A percentile compares a stretch with the other conserved stretches of the same genome.
These are phyloP conservation scores for Papiliotrema nemorosa DNA, from an alignment of 1,284 basidiomycete genomes.

Conservation along the genomic window DNA sequence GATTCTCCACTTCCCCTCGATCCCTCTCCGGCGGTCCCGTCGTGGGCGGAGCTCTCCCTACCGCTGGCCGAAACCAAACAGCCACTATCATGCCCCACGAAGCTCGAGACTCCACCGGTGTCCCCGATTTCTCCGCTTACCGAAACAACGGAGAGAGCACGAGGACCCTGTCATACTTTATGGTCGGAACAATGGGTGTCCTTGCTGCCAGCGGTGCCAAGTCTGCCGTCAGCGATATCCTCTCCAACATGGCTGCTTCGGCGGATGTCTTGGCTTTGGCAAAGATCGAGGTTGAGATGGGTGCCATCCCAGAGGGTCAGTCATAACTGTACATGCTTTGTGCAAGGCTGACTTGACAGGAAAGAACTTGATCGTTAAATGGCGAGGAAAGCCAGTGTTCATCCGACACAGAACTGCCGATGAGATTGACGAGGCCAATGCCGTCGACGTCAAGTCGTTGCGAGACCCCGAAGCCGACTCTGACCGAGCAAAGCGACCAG, in stretches of 20 bases:
- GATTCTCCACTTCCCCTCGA: constrained; percentile 56
- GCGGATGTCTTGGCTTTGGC: constrained; percentile 97
- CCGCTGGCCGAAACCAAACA: constrained; percentile 6
- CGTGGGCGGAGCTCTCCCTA: constrained; percentile 13
- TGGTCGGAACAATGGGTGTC: constrained; percentile 94
- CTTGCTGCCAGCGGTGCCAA: constrained; percentile 92
- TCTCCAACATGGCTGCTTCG: constrained; percentile 93
- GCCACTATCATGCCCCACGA: constrained; percentile 7
- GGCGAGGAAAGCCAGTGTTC: constrained; percentile 99
- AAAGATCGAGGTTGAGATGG: constrained; percentile 94
- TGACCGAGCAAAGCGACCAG: constrained; percentile 84
- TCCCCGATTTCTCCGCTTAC: constrained; percentile 87
- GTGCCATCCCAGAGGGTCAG: constrained; percentile 93
- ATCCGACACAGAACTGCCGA: constrained; percentile 90
- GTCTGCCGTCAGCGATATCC: constrained; percentile 88
- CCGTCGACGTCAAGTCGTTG: constrained; percentile 76
- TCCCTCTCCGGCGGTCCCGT: constrained; percentile 41
- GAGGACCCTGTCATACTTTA: constrained; percentile 90
- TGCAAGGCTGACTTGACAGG: constrained; percentile 15
- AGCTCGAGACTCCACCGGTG: constrained; percentile 54
- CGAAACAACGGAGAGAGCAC: constrained; percentile 69
- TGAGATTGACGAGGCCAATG: constrained; percentile 92
- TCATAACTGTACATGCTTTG: constrained; percentile 1
- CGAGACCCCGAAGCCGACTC: constrained; percentile 93
- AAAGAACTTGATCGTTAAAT: constrained; percentile 81